phyloP scores from a whole-genome alignment of 2,329 filamentous ascomycete genomes.

The Aspergillus tubingensis region DNA sequence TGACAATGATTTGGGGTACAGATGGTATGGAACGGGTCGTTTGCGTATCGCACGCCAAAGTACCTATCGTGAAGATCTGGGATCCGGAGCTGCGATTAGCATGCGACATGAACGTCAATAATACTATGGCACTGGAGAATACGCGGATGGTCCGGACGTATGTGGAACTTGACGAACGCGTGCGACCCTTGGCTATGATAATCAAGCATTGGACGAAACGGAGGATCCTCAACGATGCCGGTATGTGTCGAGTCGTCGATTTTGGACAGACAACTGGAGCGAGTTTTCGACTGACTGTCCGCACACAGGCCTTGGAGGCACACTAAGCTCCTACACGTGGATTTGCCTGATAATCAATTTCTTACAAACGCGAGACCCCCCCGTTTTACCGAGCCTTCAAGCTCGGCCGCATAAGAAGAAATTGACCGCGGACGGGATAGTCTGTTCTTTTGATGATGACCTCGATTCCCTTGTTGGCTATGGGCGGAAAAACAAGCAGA shows the following conservation, averaged over 20 bases:
- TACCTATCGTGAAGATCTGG: constrained; percentile 98
- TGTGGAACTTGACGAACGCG: constrained; percentile 86
- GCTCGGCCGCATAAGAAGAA: constrained; percentile 66
- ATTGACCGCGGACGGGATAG: constrained; percentile 63
- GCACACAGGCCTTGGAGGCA: constrained; percentile 77
- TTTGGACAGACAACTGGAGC: background rate
- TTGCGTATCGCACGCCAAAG: constrained; percentile 91
- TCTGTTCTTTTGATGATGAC: constrained; percentile 84
- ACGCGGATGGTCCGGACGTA: constrained; percentile 98
- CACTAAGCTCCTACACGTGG: constrained; percentile 97
- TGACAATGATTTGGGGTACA: constrained; percentile 41
- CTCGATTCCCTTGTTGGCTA: constrained; percentile 71
- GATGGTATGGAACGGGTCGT: constrained; percentile 97
- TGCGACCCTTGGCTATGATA: constrained; percentile 91
- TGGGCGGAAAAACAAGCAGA: constrained; percentile 77
- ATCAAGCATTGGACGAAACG: constrained; percentile 96
- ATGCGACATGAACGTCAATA: constrained; percentile 99
- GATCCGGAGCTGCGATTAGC: constrained; percentile 86
- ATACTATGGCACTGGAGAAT: constrained; percentile 90
- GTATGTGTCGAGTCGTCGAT: constrained; percentile 54
- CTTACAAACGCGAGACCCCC: constrained; percentile 80
- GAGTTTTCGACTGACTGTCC: constrained; percentile 20
- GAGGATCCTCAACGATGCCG: constrained; percentile 92
- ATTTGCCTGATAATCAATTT: constrained; percentile 98
- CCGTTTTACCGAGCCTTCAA: constrained; percentile 83